Conservation (phyloP, 768 basidiomycete genomes). For the Boletus patriciae region DNA sequence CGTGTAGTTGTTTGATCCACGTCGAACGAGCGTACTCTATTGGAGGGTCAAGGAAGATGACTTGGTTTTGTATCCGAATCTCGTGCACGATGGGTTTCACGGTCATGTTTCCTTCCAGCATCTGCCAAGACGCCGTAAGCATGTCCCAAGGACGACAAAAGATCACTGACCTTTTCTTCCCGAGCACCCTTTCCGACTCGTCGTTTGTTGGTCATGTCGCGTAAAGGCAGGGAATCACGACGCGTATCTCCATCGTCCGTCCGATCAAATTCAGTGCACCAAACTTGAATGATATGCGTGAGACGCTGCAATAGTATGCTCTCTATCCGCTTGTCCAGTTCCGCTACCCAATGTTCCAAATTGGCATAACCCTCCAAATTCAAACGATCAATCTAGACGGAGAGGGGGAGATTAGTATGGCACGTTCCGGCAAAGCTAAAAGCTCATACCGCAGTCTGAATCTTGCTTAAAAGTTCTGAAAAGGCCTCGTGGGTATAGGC, state of each 20-base stretch:
- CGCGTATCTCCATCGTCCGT: conserved; percentile 66
- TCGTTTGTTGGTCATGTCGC: conserved; percentile 64
- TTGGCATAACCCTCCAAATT: conserved; percentile 96
- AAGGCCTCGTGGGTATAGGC: conserved; percentile 84
- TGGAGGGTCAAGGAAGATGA: conserved; percentile 97
- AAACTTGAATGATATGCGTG: conserved; percentile 74
- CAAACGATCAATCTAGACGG: conserved; percentile 80
- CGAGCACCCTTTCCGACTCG: conserved; percentile 68
- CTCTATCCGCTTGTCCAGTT: conserved; percentile 83
- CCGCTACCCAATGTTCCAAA: conserved; percentile 87
- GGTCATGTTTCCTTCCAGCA: conserved; percentile 69
- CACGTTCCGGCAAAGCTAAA: not conserved
- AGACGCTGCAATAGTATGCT: conserved; percentile 74
- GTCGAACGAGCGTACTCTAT: conserved; percentile 90
- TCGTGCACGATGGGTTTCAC: conserved; percentile 91
- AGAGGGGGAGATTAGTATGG: not conserved
- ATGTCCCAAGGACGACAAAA: not conserved
- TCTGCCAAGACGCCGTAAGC: conserved; percentile 39
- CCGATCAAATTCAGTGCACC: conserved; percentile 86
- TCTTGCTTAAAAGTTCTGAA: conserved; percentile 66
- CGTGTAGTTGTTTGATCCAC: conserved; percentile 88
- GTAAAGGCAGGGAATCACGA: conserved; percentile 48
- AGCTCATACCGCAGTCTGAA: conserved; percentile 77
- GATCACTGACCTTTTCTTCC: conserved; percentile 68
- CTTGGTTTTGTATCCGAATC: conserved; percentile 97